Evolutionary conservation across 148 eudicot species (phyloP).

Genomic region (Silene uniflora): DNA sequence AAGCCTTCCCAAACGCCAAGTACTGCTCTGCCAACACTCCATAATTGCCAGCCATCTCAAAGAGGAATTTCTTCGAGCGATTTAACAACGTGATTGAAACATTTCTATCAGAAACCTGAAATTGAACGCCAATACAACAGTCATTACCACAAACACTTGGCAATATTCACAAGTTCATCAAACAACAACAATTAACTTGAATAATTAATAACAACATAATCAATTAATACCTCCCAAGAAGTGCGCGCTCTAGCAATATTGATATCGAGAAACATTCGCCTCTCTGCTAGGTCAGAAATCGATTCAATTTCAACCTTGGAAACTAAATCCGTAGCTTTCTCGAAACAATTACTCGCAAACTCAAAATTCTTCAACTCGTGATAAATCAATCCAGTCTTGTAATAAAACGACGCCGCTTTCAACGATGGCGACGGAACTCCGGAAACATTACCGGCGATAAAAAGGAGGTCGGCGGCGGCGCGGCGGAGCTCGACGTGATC

Average conservation of each 20-base stretch:
- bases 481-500: constrained; percentile 69
- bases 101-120: constrained; percentile 46
- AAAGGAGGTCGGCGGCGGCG: constrained; percentile 57
- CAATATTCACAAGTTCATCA: constrained; percentile 3
- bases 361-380: constrained; percentile 59
- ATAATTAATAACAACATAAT: neutral
- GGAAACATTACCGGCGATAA: constrained; percentile 47
- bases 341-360: constrained; percentile 63
- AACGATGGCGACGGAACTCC: constrained; percentile 70
- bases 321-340: constrained; percentile 70
- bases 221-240: constrained; percentile 55
- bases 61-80: constrained; percentile 64
- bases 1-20: constrained; percentile 53
- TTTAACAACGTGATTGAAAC: constrained; percentile 58
- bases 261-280: constrained; percentile 59
- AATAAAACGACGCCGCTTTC: constrained; percentile 73
- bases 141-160: neutral
- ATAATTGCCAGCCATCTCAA: constrained; percentile 49
- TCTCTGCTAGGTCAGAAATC: constrained; percentile 59
- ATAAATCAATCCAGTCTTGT: constrained; percentile 74
- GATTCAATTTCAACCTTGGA: constrained; percentile 42
- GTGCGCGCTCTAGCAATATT: constrained; percentile 72
- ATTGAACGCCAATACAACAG: neutral
- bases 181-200: neutral
- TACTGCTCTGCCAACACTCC: constrained; percentile 62